phyloP scores from a whole-genome alignment of 2,329 filamentous ascomycete species.

The Fragosphaeria purpurea region DNA sequence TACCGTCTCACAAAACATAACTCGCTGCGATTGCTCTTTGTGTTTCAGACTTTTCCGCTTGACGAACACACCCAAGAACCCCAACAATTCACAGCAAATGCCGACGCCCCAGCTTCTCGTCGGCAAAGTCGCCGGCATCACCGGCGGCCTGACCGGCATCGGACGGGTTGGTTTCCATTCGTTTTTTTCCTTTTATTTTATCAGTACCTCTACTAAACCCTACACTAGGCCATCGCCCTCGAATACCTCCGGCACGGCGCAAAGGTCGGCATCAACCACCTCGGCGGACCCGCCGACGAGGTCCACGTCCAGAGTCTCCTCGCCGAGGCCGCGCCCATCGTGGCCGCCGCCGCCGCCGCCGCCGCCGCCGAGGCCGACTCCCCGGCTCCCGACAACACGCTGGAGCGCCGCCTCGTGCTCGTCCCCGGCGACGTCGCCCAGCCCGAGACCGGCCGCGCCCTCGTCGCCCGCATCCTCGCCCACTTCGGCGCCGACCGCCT shows the following conservation, averaged over 20 bases:
- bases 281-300: conserved; percentile 9
- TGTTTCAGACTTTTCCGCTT: too few species aligned
- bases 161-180: conserved; percentile 5
- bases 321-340: conserved; percentile 2
- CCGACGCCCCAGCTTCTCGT: conserved; percentile 9
- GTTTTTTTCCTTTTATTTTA: neutral
- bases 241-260: conserved; percentile 11
- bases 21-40: too few species aligned
- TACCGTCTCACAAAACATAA: too few species aligned
- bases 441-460: conserved; percentile 5
- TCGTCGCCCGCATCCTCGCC: conserved; percentile 5
- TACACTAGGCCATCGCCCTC: conserved; percentile 9
- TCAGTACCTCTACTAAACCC: too few species aligned
- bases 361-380: too few species aligned
- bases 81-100: neutral
- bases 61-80: too few species aligned
- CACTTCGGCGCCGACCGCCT: conserved; percentile 36
- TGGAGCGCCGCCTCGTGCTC: neutral
- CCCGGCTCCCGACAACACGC: too few species aligned
- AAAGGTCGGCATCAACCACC: conserved; percentile 10
- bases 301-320: conserved; percentile 6
- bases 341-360: neutral
- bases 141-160: conserved; percentile 11
- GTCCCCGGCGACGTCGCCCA: conserved; percentile 7
- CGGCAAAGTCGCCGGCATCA: conserved; percentile 12